Evolutionary conservation across 139 green algal genomes (phyloP), one percentile per base, ranked within the genome.

Genomic region (Tetraselmis striata): DNA sequence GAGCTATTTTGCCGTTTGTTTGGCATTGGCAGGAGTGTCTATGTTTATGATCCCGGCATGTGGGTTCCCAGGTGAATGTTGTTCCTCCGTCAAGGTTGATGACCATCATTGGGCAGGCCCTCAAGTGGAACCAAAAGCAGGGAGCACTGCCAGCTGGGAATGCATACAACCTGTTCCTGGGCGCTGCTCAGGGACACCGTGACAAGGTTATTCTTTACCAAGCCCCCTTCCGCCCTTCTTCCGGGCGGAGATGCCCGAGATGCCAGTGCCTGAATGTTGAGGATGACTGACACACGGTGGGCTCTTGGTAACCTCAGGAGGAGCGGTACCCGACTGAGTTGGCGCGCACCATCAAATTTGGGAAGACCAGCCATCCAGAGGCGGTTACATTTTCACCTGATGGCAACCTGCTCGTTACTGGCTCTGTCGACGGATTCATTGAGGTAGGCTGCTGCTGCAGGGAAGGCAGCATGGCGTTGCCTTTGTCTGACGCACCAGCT

Each of bases 351-450:
- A 92, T 97, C 86, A 93, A 91, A 77, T 93, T 97, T 77, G 90
- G 91, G 29, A 82, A 84, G 76, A 92, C 93, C 79, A 93, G 79
- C 28, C 81, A 91, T 89, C 84, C 94, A 0, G 96, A 99, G 88
- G 90, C 83, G 45, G 95, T 94, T 0, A 81, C 85, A 67, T 98
- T 97, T 87, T 95, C 93, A 1, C 92, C 95, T 0, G 95, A 99
- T 83, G 96, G 96, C 67, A 89, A 93, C 78, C 90, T 93, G 87
- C 90, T 99, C 59, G 89, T 94, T 31, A 97, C 94, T 1, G 97
- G 96, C 79, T 97, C 91, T 77, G 92, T 94, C 75, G 96, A 99
- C 79, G 96, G 96, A 0, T 98, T 99, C 88, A 96, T 99, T 31
- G 96, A 99, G 92, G 92, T 96, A 77, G 0, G 81, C 25, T 5